Conservation (phyloP, 1,139 yeast genomes). For the Petasospora rhodanensis region DNA sequence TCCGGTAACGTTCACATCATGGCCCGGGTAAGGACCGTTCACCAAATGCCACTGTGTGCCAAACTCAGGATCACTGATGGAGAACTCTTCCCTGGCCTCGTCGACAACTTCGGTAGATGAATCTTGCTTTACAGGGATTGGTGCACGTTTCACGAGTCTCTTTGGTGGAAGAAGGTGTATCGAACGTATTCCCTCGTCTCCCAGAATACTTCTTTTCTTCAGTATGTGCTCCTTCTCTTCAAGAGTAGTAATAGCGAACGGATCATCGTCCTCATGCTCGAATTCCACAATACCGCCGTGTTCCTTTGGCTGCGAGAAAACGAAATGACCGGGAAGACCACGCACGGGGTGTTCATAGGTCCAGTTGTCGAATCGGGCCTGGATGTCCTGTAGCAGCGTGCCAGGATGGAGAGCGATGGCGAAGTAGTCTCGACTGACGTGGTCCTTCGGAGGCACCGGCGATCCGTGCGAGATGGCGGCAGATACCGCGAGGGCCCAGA, state of each 20-base stretch:
- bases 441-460: slow-evolving; percentile 32
- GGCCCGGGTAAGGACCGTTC: slow-evolving; percentile 66
- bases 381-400: slow-evolving; percentile 19
- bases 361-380: slow-evolving; percentile 35
- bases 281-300: slow-evolving; percentile 7
- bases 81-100: slow-evolving; percentile 48
- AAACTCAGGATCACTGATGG: slow-evolving; percentile 78
- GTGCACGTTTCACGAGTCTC: slow-evolving; percentile 28
- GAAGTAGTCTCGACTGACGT: slow-evolving; percentile 41
- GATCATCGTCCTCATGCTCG: slow-evolving; percentile 1
- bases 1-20: slow-evolving; percentile 83
- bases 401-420: slow-evolving; percentile 46
- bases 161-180: slow-evolving; percentile 22
- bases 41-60: slow-evolving; percentile 85
- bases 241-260: slow-evolving; percentile 8
- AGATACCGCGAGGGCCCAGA: slow-evolving; percentile 4
- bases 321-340: slow-evolving; percentile 56
- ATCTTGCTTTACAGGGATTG: slow-evolving; percentile 34
- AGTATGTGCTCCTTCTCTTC: too few relatives aligned
- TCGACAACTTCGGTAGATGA: slow-evolving; percentile 41
- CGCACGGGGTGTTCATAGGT: slow-evolving; percentile 55
- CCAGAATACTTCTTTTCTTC: too few relatives aligned
- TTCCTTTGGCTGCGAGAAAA: slow-evolving; percentile 49
- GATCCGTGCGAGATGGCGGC: not conserved
- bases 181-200: slow-evolving; percentile 18